Evolutionary conservation across 805 yeast species (phyloP).

Genomic region (Candida michaelii): DNA sequence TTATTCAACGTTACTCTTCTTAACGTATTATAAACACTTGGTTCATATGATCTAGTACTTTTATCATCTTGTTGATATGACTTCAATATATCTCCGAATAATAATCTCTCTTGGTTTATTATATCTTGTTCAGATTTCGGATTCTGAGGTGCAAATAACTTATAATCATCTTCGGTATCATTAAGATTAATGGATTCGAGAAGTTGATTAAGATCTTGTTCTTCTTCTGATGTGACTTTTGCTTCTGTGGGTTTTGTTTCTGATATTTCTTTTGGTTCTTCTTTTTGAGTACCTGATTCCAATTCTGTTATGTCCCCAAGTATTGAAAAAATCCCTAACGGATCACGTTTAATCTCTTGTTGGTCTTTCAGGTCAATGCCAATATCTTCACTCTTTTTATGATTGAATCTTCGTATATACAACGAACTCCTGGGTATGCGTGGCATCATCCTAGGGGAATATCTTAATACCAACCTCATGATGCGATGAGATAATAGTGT

Average conservation of each 20-base stretch:
- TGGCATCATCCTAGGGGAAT: background rate
- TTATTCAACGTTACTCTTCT: conserved; percentile 1
- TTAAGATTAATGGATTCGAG: conserved; percentile 5
- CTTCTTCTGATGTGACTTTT: background rate
- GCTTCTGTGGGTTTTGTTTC: too few species aligned
- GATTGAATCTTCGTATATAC: background rate
- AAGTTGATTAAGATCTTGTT: conserved; percentile 2
- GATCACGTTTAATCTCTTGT: background rate
- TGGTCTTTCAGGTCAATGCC: background rate
- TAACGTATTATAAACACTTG: background rate
- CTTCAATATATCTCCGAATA: conserved; percentile 26
- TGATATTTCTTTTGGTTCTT: background rate
- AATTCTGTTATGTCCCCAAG: conserved; percentile 4
- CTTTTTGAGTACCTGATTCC: background rate
- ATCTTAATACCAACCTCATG: background rate
- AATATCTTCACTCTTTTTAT: background rate
- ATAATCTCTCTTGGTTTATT: conserved; percentile 22
- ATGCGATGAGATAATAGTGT: background rate
- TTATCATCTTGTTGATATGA: conserved; percentile 16
- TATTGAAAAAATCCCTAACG: conserved; percentile 3
- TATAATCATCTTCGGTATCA: conserved; percentile 7
- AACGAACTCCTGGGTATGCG: background rate
- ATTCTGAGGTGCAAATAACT: conserved; percentile 1
- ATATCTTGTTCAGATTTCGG: conserved; percentile 9
- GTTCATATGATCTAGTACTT: conserved; percentile 8